These are phyloP conservation scores for Chlorella vulgaris DNA, from an alignment of 139 green algal species.

Conservation along the genomic window DNA sequence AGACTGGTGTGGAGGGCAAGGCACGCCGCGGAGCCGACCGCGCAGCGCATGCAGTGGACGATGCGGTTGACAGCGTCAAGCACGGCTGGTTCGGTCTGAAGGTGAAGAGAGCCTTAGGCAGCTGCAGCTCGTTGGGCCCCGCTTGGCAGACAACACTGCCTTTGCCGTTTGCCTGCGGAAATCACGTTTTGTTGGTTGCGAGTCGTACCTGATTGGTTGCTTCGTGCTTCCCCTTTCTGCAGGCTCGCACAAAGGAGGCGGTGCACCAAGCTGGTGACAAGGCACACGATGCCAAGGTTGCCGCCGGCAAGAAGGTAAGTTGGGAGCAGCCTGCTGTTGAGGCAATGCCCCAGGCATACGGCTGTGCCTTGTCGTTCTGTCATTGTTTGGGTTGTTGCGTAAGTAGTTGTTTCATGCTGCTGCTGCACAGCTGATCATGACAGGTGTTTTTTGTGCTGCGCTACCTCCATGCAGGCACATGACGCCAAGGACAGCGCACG, in stretches of 20 bases:
- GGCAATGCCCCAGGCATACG: too few relatives aligned
- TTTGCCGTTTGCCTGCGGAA: too few relatives aligned
- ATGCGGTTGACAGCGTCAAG: constrained; percentile 3
- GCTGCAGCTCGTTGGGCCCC: too few relatives aligned
- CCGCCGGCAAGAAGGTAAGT: constrained; percentile 6
- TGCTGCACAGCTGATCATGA: too few relatives aligned
- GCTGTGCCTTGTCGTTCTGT: too few relatives aligned
- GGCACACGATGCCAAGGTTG: background rate
- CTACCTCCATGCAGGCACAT: background rate
- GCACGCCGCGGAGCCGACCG: background rate
- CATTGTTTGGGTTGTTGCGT: background rate
- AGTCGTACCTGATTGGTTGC: too few relatives aligned
- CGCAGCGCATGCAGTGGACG: background rate
- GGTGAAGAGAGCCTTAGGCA: background rate
- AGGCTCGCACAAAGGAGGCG: constrained; percentile 3
- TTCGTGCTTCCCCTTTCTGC: background rate
- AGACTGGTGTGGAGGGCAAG: background rate
- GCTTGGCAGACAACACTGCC: too few relatives aligned
- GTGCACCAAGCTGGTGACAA: background rate
- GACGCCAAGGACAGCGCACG: constrained; percentile 9
- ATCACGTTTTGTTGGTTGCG: too few relatives aligned
- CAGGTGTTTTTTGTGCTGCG: too few relatives aligned
- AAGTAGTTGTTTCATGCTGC: background rate
- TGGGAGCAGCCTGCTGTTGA: too few relatives aligned
- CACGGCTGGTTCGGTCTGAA: constrained; percentile 29